These are phyloP conservation scores for Trametes elegans DNA, from an alignment of 768 basidiomycete genomes.

Conservation along the genomic window DNA sequence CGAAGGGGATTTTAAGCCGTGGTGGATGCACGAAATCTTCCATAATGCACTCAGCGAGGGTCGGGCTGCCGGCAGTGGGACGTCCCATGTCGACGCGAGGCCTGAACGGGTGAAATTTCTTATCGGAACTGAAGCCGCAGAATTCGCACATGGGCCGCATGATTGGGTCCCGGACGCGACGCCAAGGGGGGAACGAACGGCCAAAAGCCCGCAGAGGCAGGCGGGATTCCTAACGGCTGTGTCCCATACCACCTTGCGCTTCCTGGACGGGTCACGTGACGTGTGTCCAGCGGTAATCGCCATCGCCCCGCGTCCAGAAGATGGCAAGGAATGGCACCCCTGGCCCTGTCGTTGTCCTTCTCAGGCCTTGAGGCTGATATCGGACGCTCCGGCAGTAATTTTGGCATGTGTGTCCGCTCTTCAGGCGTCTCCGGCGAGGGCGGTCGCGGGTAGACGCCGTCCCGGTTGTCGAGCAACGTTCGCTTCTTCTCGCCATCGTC, in stretches of 20 bases:
- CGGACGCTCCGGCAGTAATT: conserved; percentile 1
- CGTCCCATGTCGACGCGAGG: neutral
- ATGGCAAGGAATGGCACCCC: neutral
- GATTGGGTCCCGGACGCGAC: conserved; percentile 19
- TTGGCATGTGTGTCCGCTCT: neutral
- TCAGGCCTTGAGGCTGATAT: conserved; percentile 8
- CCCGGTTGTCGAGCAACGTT: neutral
- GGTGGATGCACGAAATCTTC: neutral
- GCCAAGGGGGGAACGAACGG: conserved; percentile 26
- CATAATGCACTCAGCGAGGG: neutral
- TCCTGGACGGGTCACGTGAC: conserved; percentile 3
- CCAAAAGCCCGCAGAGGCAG: conserved; percentile 30
- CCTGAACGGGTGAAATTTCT: conserved; percentile 6
- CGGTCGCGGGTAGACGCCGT: neutral
- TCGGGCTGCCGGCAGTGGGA: neutral
- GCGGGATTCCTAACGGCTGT: neutral
- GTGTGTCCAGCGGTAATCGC: conserved; percentile 5
- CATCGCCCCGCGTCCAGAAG: conserved; percentile 7
- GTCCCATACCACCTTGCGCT: neutral
- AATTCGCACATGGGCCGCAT: conserved; percentile 22
- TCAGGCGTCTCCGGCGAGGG: neutral
- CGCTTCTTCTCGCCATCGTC: neutral
- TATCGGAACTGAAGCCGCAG: conserved; percentile 13
- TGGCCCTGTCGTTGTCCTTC: neutral
- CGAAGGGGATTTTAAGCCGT: conserved; percentile 3